Conservation (phyloP, 371 early-diverging fungal genomes). For the Coemansia sp. region DNA sequence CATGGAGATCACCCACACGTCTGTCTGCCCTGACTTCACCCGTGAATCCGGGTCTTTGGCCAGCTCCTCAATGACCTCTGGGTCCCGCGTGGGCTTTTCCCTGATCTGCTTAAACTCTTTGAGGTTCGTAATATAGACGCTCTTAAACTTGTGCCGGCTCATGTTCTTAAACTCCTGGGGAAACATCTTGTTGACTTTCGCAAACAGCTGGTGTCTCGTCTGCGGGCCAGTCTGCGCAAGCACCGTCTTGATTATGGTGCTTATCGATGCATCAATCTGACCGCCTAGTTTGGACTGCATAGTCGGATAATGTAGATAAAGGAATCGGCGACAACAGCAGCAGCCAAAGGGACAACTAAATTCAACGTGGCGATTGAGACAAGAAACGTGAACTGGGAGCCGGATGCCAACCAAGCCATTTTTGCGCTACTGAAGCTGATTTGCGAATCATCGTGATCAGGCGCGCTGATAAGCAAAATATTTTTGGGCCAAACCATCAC, state of each 20-base stretch:
- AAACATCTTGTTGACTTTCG: slow-evolving; percentile 12
- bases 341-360: not conserved
- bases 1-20: slow-evolving; percentile 32
- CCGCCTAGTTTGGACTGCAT: not conserved
- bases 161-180: slow-evolving; percentile 37
- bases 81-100: slow-evolving; percentile 23
- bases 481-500: not conserved
- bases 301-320: too few species aligned
- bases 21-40: slow-evolving; percentile 2
- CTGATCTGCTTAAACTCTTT: slow-evolving; percentile 43
- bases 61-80: slow-evolving; percentile 20
- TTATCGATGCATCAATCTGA: slow-evolving; percentile 35
- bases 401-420: too few species aligned
- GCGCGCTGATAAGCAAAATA: slow-evolving; percentile 1
- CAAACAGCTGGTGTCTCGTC: slow-evolving; percentile 39
- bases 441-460: not conserved
- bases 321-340: too few species aligned
- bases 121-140: slow-evolving; percentile 44
- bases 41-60: slow-evolving; percentile 27
- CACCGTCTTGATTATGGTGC: slow-evolving; percentile 45
- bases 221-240: slow-evolving; percentile 46
- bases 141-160: slow-evolving; percentile 37
- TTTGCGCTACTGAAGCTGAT: not conserved
- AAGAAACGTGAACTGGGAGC: not conserved
- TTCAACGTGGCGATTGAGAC: not conserved